A percentile compares a stretch with the other conserved stretches of the same genome.
Evolutionary conservation across 139 green algal species (phyloP).

Genomic region (Chlamydomonas incerta): DNA sequence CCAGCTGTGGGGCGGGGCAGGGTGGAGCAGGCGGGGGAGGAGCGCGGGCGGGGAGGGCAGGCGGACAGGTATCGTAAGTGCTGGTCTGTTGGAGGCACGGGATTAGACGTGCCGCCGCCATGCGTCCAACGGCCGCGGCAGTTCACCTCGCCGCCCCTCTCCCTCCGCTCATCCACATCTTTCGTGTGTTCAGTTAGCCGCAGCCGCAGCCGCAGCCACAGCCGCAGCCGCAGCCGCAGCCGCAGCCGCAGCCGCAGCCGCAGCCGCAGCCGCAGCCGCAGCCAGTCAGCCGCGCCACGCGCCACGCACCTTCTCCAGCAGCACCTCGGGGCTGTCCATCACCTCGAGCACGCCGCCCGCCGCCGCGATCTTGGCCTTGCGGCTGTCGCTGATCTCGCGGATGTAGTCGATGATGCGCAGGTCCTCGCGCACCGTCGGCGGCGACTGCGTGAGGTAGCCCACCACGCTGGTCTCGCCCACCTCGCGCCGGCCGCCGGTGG

Average conservation of each 20-base stretch:
- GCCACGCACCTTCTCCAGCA: conserved; percentile 56
- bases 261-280: no score
- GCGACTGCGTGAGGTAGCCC: conserved; percentile 84
- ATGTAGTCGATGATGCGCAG: conserved; percentile 69
- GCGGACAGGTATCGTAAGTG: no score
- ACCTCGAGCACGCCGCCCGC: conserved; percentile 14
- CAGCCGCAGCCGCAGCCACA: no score
- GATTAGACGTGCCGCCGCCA: no score
- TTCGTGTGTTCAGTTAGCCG: no score
- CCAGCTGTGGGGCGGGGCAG: conserved; percentile 43
- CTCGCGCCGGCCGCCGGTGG: conserved; percentile 41
- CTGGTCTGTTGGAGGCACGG: no score
- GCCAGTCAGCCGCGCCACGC: neutral
- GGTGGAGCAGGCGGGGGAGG: neutral
- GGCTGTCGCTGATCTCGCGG: conserved; percentile 55
- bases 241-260: no score
- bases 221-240: no score
- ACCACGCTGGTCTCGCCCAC: conserved; percentile 75
- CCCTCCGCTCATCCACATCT: no score
- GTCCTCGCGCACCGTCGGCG: conserved; percentile 64
- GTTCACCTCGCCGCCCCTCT: no score
- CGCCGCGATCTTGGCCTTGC: conserved; percentile 44
- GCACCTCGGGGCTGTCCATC: conserved; percentile 51
- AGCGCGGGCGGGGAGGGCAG: no score
- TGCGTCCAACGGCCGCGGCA: no score